Evolutionary conservation across 2,329 filamentous ascomycete genomes (phyloP).

Genomic region (Diaporthe amygdali): DNA sequence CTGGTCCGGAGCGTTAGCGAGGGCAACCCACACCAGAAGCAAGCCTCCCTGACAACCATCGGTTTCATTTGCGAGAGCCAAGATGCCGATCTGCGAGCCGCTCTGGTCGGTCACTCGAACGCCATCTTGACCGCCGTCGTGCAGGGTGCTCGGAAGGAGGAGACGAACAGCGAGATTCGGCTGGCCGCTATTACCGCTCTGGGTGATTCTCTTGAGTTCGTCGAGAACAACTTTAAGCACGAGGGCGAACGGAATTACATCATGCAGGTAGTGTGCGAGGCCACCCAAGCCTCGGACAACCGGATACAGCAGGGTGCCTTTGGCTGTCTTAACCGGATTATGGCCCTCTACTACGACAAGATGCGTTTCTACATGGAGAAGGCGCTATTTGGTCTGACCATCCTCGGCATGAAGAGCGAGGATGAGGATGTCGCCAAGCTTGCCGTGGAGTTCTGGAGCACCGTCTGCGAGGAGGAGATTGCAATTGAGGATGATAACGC

Average conservation of each 20-base stretch:
- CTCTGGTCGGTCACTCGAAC: slow-evolving; percentile 87
- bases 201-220: slow-evolving; percentile 96
- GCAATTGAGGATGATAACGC: slow-evolving; percentile 97
- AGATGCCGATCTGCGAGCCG: slow-evolving; percentile 82
- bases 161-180: slow-evolving; percentile 88
- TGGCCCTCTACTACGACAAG: slow-evolving; percentile 98
- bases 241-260: slow-evolving; percentile 99
- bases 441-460: slow-evolving; percentile 99
- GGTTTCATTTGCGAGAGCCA: slow-evolving; percentile 98
- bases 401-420: slow-evolving; percentile 97
- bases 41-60: slow-evolving; percentile 93
- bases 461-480: slow-evolving; percentile 99
- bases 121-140: slow-evolving; percentile 97
- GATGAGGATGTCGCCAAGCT: slow-evolving; percentile 98
- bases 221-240: slow-evolving; percentile 97
- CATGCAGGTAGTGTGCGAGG: slow-evolving; percentile 99
- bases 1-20: slow-evolving; percentile 93
- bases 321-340: slow-evolving; percentile 97
- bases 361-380: slow-evolving; percentile 99
- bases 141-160: slow-evolving; percentile 95
- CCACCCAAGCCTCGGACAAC: slow-evolving; percentile 89
- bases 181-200: slow-evolving; percentile 92
- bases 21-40: slow-evolving; percentile 87
- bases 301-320: slow-evolving; percentile 96
- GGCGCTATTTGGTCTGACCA: slow-evolving; percentile 95